Evolutionary conservation across 2,329 filamentous ascomycete species (phyloP), one percentile per base, ranked within the genome.

Genomic region (Cladorrhinum sp.): DNA sequence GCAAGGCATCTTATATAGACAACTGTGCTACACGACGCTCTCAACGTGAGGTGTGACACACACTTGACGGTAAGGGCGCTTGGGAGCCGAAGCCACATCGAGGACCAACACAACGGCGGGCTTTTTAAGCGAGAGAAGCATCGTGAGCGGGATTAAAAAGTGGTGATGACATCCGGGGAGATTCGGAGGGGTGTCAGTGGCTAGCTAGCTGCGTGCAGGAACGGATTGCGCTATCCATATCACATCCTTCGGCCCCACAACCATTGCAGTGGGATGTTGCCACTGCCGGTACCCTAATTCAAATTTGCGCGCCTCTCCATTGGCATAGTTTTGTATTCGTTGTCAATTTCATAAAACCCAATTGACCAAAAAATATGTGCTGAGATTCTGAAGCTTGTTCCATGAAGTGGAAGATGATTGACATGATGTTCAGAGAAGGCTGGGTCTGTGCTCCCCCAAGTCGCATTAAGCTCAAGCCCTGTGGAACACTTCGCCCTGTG

Each of bases 401-500:
- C 26, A 42, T 14, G 36, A 42, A 7, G 36, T 4, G 6, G 36
- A 20, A 28, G 8, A n/a, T 30, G 36, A 21, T 36, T 54, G 53
- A 14, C 7, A 33, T 57, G 39, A 57, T 16, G 54, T 57, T 46
- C 21, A 49, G 18, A 48, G 12, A 57, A 46, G 24, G 42, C 42
- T 36, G 24, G 54, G 54, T 57, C 54, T 57, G 54, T 57, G 54
- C 54, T 57, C 30, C 24, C 8, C 39, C 24, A 57, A 49, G 54
- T 9, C 7, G 26, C 16, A 46, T 57, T 26, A 57, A 49, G 39
- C 54, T 49, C 36, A 5, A 51, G 20, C 7, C 49, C 8, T 14
- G 49, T 24, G 21, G 49, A 51, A 24, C 49, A 51, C 21, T 24
- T 18, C 23, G 16, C 16, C 21, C 49, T 26, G 49, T 30, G 26